These are phyloP conservation scores for Gracilaria vermiculophylla DNA, from an alignment of 23 red algal species.

Conservation along the genomic window DNA sequence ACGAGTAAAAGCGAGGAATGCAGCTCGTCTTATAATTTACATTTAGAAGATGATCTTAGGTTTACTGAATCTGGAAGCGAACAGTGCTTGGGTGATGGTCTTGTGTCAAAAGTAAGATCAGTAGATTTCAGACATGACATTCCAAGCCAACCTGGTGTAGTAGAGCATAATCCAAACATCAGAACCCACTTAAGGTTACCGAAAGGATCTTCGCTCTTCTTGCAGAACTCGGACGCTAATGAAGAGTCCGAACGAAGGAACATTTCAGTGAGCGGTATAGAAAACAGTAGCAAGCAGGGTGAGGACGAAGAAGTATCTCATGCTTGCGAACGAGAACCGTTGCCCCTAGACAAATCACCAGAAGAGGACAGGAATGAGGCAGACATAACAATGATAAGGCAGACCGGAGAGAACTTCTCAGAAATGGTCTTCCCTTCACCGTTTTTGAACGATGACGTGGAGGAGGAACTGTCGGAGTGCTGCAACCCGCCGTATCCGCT, in stretches of 20 bases:
- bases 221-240: too few species aligned
- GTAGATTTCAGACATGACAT: background rate
- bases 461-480: background rate
- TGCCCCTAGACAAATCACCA: background rate
- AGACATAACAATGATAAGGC: background rate
- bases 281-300: background rate
- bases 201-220: too few species aligned
- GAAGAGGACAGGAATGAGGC: background rate
- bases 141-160: too few species aligned
- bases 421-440: background rate
- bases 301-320: background rate
- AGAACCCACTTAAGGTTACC: too few species aligned
- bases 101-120: background rate
- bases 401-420: background rate
- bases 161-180: too few species aligned
- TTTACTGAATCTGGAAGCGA: background rate
- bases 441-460: background rate
- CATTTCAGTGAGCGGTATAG: too few species aligned
- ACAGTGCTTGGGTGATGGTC: background rate
- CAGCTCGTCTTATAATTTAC: background rate
- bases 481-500: background rate
- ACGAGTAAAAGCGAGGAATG: background rate
- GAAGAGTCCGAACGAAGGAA: too few species aligned
- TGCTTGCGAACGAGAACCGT: background rate
- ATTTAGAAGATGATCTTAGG: background rate